Percentiles rank a stretch among this genome's conserved stretches.
Conservation (phyloP, 371 early-diverging fungal genomes). For the Mucor lusitanicus region DNA sequence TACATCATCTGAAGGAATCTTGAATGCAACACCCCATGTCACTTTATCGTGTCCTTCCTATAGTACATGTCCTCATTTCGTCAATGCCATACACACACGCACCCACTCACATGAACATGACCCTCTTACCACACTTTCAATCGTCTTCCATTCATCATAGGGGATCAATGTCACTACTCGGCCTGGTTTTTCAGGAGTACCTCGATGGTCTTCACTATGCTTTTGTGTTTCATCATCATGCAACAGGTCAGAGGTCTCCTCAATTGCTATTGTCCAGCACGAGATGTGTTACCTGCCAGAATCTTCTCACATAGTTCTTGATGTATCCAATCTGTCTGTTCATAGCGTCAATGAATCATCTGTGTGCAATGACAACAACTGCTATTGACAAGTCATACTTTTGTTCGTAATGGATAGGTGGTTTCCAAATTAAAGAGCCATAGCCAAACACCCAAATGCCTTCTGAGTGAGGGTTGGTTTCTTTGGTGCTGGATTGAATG, state of each 20-base stretch:
- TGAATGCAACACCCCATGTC: constrained; percentile 89
- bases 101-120: background rate
- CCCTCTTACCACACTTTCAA: constrained; percentile 42
- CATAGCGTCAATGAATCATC: background rate
- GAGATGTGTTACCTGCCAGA: constrained; percentile 73
- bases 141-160: constrained; percentile 59
- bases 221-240: constrained; percentile 12
- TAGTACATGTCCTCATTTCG: background rate
- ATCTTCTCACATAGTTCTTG: constrained; percentile 78
- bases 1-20: constrained; percentile 66
- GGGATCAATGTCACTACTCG: constrained; percentile 90
- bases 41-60: constrained; percentile 66
- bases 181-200: constrained; percentile 82
- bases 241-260: background rate
- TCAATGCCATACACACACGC: background rate
- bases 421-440: constrained; percentile 89
- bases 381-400: constrained; percentile 28
- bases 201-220: constrained; percentile 91
- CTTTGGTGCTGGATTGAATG: background rate
- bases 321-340: constrained; percentile 73
- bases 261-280: background rate
- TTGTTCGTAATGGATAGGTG: constrained; percentile 57
- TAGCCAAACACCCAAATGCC: constrained; percentile 90
- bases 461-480: background rate
- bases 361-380: background rate